These are phyloP conservation scores for Carex littledalei DNA, from an alignment of 176 grass and related monocot species.

Conservation along the genomic window DNA sequence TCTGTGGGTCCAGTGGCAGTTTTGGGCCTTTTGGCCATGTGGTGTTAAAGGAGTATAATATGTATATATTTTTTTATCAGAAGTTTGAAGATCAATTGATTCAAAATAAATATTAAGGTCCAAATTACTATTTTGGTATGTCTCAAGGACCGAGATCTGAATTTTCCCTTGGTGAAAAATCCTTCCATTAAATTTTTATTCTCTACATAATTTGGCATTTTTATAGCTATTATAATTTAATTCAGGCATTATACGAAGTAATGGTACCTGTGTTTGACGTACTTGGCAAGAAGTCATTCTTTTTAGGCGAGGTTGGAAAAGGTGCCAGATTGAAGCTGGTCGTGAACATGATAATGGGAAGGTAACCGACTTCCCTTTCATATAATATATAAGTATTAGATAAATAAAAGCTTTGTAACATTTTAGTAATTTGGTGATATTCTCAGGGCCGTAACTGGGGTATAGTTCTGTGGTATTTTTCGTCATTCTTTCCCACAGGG, in stretches of 20 bases:
- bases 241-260: conserved; percentile 76
- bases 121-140: conserved; percentile 2
- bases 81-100: background rate
- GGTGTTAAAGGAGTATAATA: background rate
- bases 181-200: background rate
- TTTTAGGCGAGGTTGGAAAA: conserved; percentile 81
- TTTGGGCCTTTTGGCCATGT: background rate
- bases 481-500: background rate
- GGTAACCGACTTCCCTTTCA: conserved; percentile 36
- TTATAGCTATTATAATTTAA: conserved; percentile 4
- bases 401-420: background rate
- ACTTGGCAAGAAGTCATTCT: conserved; percentile 92
- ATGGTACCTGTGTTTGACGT: conserved; percentile 74
- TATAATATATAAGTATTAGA: background rate
- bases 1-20: background rate
- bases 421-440: background rate
- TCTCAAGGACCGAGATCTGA: background rate
- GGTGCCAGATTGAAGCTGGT: conserved; percentile 97
- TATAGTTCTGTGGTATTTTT: background rate
- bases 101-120: background rate
- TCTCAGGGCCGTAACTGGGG: background rate
- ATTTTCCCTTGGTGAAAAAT: background rate
- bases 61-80: background rate
- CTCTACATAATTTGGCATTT: background rate
- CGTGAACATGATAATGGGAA: conserved; percentile 99